Conservation (phyloP, 2,329 filamentous ascomycete species). For the Scolecobasidium constrictum region DNA sequence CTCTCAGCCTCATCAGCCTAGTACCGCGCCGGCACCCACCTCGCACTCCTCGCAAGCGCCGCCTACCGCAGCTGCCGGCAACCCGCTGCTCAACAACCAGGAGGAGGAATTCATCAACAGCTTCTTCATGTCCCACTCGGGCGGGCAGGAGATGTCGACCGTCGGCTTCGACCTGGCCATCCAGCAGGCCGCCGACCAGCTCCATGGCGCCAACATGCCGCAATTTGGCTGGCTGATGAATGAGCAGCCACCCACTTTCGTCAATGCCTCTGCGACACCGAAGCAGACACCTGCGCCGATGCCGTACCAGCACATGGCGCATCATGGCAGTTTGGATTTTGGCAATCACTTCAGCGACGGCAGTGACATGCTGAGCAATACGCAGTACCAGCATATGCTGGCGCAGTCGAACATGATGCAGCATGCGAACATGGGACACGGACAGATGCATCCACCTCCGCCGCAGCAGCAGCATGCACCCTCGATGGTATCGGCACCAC, state of each 20-base stretch:
- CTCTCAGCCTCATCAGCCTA: not conserved
- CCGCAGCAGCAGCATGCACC: conserved; percentile 1
- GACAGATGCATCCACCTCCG: not conserved
- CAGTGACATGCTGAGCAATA: conserved; percentile 1
- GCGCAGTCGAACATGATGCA: not conserved
- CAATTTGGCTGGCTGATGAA: conserved; percentile 5
- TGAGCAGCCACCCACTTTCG: conserved; percentile 7
- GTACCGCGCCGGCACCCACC: conserved; percentile 1
- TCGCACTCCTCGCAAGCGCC: not conserved
- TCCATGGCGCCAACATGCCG: not conserved
- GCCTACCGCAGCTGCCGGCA: not conserved
- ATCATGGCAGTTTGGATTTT: conserved; percentile 5
- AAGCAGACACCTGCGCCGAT: not conserved
- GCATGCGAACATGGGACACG: not conserved
- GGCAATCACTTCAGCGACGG: not conserved
- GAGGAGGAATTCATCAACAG: conserved; percentile 8
- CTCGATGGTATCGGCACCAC: conserved; percentile 1
- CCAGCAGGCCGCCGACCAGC: conserved; percentile 1
- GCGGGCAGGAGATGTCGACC: conserved; percentile 3
- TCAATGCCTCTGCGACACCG: conserved; percentile 7
- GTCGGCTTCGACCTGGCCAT: not conserved
- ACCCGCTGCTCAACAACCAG: conserved; percentile 9
- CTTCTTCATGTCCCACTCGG: conserved; percentile 7
- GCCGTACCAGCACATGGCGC: not conserved
- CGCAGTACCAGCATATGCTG: not conserved